Base-by-base conservation (phyloP, 148 eudicot species). In the Nyssa sinensis region DNA sequence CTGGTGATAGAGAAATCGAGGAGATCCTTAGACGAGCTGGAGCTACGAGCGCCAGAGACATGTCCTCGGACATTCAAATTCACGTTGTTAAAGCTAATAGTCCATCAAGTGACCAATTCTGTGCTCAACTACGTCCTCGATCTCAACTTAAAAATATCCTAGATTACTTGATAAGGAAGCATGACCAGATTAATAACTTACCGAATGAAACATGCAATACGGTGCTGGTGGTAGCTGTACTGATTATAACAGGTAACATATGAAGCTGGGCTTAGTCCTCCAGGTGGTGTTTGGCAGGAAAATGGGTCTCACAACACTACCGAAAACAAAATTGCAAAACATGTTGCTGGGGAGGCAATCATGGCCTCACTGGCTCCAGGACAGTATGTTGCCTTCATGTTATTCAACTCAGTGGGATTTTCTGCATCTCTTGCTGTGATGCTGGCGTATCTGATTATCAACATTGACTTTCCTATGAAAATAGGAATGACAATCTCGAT, bases 271-370 rank as follows among this genome's bases (percentile, higher is more conserved):
- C 75, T 85, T 30, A 87, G 72, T 35, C 93, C 92, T 12, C 90
- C 92, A 17, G 92, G 95, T 37, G 85, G 85, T 13, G 64, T 80
- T 9, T 90, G 95, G 95, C 87, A 86, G 69, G 93, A 87, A 2
- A 81, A 85, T 23, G 16, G 5, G 4, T 5, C 32, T 21, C 32
- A 24, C 17, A 66, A 7, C 8, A 66, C 31, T 30, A 64, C 9
- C 29, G 21, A n/a, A 37, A 74, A 63, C 17, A 3, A n/a, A 32
- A 62, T 35, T 27, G 5, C 35, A 44, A 64, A 55, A 0, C 91
- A 79, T 24, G 41, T 41, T 8, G 87, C 95, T 0, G 90, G 90
- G 44, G 70, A 79, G 66, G 64, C 95, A n/a, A 75, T 90, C 6
- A 53, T 90, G 86, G 86, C 79, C n/a, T n/a, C n/a, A n/a, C 21